phyloP scores from a whole-genome alignment of 2,329 filamentous ascomycete species.

The Paraphoma sp. region DNA sequence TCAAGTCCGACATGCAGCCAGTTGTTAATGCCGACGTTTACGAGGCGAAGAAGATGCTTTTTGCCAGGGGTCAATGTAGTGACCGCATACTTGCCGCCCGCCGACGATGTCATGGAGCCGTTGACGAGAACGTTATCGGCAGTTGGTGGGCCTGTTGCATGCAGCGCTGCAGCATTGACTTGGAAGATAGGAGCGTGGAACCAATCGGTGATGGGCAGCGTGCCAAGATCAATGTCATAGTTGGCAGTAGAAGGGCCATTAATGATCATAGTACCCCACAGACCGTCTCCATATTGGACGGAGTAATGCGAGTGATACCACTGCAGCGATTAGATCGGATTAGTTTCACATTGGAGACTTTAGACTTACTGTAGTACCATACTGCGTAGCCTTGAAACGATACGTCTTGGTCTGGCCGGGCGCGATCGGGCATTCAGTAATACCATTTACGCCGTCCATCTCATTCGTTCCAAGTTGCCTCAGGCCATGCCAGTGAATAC shows the following conservation, averaged over 20 bases:
- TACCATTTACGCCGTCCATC: conserved; percentile 55
- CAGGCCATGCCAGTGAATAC: conserved; percentile 61
- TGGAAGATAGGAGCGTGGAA: conserved; percentile 36
- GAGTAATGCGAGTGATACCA: conserved; percentile 55
- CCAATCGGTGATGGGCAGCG: conserved; percentile 49
- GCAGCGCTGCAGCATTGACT: conserved; percentile 42
- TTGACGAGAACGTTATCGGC: conserved; percentile 59
- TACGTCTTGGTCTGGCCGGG: conserved; percentile 56
- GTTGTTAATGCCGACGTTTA: conserved; percentile 46
- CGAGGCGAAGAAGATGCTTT: conserved; percentile 52
- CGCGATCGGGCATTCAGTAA: conserved; percentile 72
- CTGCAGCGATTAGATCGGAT: conserved; percentile 53
- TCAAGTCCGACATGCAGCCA: conserved; percentile 30
- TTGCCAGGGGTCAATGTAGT: conserved; percentile 49
- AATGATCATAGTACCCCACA: conserved; percentile 51
- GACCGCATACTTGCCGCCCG: conserved; percentile 41
- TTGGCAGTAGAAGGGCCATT: conserved; percentile 49
- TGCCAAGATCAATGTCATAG: conserved; percentile 54
- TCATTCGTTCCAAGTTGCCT: conserved; percentile 51
- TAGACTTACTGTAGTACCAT: conserved; percentile 38
- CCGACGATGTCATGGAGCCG: conserved; percentile 59
- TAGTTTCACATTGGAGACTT: no score
- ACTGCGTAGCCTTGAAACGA: conserved; percentile 45
- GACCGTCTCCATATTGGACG: conserved; percentile 51
- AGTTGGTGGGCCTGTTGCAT: conserved; percentile 48